These are phyloP conservation scores for Ceratocystis colombiana DNA, from an alignment of 2,329 filamentous ascomycete genomes.

Conservation along the genomic window DNA sequence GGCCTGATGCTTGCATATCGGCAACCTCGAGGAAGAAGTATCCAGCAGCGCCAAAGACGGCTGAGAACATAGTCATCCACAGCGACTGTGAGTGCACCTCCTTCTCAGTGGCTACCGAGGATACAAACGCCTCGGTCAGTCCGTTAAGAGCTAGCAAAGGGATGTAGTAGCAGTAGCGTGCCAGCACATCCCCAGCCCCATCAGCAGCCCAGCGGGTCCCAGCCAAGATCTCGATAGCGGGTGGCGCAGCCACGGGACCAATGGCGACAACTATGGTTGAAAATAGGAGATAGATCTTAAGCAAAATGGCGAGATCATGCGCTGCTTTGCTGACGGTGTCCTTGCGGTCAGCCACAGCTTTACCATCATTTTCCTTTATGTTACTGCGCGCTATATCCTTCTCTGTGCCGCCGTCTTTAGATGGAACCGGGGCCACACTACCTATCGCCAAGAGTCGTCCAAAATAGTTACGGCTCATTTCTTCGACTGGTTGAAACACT, in stretches of 20 bases:
- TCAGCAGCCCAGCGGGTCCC: constrained; percentile 65
- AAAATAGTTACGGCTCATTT: constrained; percentile 83
- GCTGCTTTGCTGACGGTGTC: constrained; percentile 36
- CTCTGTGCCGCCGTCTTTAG: not conserved
- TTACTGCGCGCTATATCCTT: not conserved
- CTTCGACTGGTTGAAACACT: constrained; percentile 89
- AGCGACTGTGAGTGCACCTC: constrained; percentile 68
- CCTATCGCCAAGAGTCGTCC: constrained; percentile 57
- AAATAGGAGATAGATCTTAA: constrained; percentile 65
- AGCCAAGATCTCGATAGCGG: constrained; percentile 64
- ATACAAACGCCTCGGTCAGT: constrained; percentile 83
- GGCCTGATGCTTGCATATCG: constrained; percentile 61
- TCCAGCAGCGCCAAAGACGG: constrained; percentile 62
- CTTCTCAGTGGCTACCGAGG: constrained; percentile 65
- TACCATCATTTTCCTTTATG: not conserved
- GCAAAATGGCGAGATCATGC: constrained; percentile 50
- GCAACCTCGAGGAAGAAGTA: constrained; percentile 63
- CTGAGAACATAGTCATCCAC: constrained; percentile 77
- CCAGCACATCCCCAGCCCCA: constrained; percentile 63
- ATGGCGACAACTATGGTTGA: constrained; percentile 58
- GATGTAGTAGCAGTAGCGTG: constrained; percentile 82
- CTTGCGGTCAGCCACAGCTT: constrained; percentile 26
- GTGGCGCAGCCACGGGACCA: constrained; percentile 64
- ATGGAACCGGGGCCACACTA: not conserved
- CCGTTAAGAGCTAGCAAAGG: constrained; percentile 88